Evolutionary conservation across 2,329 filamentous ascomycete genomes (phyloP), one percentile per base, ranked within the genome.

Genomic region (Cladorrhinum sp.): DNA sequence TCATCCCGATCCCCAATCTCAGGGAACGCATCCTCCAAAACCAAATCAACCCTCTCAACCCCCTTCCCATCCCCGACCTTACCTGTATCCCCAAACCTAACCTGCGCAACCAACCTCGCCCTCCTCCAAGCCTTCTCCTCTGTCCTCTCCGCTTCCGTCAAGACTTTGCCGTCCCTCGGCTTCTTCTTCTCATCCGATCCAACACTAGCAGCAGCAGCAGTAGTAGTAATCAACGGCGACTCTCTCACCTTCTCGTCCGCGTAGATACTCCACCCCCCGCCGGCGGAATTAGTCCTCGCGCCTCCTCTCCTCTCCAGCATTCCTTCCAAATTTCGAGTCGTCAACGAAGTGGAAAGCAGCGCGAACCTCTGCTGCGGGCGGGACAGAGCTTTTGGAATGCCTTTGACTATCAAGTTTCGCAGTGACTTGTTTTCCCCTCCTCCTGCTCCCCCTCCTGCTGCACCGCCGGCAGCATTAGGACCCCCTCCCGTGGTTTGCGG

Each of bases 381-480:
- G 0, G 91, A 95, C 12, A 96, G 80, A 0, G 92, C 92, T 69
- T 91, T 92, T 0, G 92, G 91, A 7, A 96, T 86, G 1, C 90
- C 90, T 63, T 92, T 87, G 28, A 92, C 80, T 3, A 96, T 85
- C 3, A 95, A 78, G 42, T 83, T 85, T 58, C 88, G 85, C 24
- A 95, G 76, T 66, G 85, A 89, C 55, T 83, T 84, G 3, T 81
- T 78, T 62, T 90, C 87, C 10, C 77, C 75, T 0, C 74, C 68
- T n/a, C 46, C 4, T 5, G 16, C 50, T 8, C 9, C 50, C 30
- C 46, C 48, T 24, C 7, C 18, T 55, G 18, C 16, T n/a, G n/a
- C n/a, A n/a, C n/a, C n/a, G n/a, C n/a, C n/a, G n/a, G n/a, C n/a
- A n/a, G n/a, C n/a, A n/a, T n/a, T n/a, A 10, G 16, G 23, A 26